Conservation (phyloP, 2,329 filamentous ascomycete genomes). For the Cordyceps farinosa region DNA sequence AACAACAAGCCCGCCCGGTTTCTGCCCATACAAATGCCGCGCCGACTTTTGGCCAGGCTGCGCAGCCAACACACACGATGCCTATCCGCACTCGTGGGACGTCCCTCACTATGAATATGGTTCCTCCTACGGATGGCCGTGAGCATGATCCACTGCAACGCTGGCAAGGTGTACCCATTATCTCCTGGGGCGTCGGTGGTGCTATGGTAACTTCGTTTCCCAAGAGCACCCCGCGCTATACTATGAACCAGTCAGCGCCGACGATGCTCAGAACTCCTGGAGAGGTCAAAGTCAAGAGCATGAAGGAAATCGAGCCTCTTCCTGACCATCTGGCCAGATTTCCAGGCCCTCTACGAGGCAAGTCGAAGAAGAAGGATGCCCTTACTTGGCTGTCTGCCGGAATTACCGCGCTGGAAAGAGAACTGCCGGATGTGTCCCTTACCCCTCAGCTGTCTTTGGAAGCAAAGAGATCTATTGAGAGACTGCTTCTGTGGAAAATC, state of each 20-base stretch:
- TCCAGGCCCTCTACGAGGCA: slow-evolving; percentile 82
- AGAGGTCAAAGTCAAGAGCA: slow-evolving; percentile 71
- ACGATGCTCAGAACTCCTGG: slow-evolving; percentile 80
- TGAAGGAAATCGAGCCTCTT: slow-evolving; percentile 70
- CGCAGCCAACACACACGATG: slow-evolving; percentile 20
- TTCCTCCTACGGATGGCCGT: slow-evolving; percentile 61
- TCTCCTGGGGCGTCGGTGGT: slow-evolving; percentile 86
- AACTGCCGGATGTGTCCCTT: slow-evolving; percentile 46
- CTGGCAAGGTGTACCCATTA: slow-evolving; percentile 86
- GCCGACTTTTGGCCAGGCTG: slow-evolving; percentile 28
- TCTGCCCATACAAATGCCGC: slow-evolving; percentile 47
- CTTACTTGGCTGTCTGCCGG: slow-evolving; percentile 73
- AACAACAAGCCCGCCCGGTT: slow-evolving; percentile 45
- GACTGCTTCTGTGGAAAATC: slow-evolving; percentile 82
- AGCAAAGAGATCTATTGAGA: slow-evolving; percentile 73
- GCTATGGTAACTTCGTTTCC: slow-evolving; percentile 81
- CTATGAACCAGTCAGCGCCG: slow-evolving; percentile 66
- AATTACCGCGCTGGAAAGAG: slow-evolving; percentile 69
- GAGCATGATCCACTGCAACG: slow-evolving; percentile 76
- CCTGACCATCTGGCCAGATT: slow-evolving; percentile 74
- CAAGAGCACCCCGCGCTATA: slow-evolving; percentile 81
- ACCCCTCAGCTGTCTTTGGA: slow-evolving; percentile 52
- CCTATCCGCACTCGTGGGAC: slow-evolving; percentile 38
- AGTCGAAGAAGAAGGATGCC: slow-evolving; percentile 94
- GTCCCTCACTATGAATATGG: slow-evolving; percentile 54